Evolutionary conservation across 306 rosid species (phyloP).

Genomic region (Calophaca sinica): DNA sequence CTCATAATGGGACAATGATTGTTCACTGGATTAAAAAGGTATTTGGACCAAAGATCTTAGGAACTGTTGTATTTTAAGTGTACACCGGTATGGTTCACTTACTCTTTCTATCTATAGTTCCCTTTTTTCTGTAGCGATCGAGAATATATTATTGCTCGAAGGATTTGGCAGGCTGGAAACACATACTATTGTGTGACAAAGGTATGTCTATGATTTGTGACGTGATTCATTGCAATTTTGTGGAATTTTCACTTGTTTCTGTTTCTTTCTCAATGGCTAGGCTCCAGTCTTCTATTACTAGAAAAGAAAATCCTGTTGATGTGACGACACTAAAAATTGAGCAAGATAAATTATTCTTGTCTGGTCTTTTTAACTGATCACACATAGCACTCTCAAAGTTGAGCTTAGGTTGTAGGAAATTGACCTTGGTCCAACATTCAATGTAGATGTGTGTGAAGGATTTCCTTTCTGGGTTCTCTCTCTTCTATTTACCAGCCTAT

Average conservation of each 20-base stretch:
- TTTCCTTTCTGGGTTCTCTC: background rate
- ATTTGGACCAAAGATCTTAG: constrained; percentile 42
- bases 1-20: constrained; percentile 70
- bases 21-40: constrained; percentile 99
- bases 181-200: constrained; percentile 90
- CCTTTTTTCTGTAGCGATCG: constrained; percentile 99
- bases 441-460: background rate
- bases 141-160: constrained; percentile 93
- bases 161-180: constrained; percentile 97
- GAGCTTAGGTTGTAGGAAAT: background rate
- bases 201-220: constrained; percentile 57
- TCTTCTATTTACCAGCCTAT: background rate
- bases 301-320: constrained; percentile 17
- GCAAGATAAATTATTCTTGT: background rate
- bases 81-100: constrained; percentile 36
- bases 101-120: constrained; percentile 63
- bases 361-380: background rate
- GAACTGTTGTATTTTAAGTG: constrained; percentile 21
- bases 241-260: constrained; percentile 42
- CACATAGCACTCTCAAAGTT: background rate
- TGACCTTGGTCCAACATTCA: background rate
- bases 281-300: constrained; percentile 20
- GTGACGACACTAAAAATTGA: background rate
- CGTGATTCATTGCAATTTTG: constrained; percentile 9
- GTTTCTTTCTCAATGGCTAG: constrained; percentile 16